These are phyloP conservation scores for Penicillium sp. DNA, from an alignment of 2,329 filamentous ascomycete genomes.

Conservation along the genomic window DNA sequence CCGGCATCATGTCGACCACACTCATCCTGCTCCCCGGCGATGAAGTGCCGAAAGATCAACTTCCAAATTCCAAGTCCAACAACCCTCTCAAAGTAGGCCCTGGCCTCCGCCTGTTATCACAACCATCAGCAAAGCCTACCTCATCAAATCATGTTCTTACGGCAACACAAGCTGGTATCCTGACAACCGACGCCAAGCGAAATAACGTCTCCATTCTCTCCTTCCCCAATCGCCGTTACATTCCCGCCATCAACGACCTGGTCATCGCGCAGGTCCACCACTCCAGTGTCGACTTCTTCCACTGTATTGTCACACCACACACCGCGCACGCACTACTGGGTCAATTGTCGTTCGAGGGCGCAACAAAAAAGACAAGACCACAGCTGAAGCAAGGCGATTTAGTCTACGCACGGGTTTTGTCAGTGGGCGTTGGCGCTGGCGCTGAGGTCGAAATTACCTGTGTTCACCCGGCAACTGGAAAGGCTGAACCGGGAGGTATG, in stretches of 20 bases:
- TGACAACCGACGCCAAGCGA: conserved; percentile 41
- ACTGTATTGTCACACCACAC: conserved; percentile 70
- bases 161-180: conserved; percentile 37
- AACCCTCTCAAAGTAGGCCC: conserved; percentile 77
- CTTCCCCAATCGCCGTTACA: conserved; percentile 61
- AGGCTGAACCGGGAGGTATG: conserved; percentile 81
- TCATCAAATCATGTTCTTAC: conserved; percentile 48
- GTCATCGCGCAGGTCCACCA: conserved; percentile 84
- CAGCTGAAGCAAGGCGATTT: conserved; percentile 71
- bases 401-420: conserved; percentile 82
- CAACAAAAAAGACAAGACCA: conserved; percentile 87
- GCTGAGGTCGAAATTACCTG: conserved; percentile 91
- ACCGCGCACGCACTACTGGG: conserved; percentile 69
- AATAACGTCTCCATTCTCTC: conserved; percentile 38
- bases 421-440: conserved; percentile 75
- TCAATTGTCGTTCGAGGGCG: conserved; percentile 88
- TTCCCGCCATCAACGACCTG: conserved; percentile 76
- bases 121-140: conserved; percentile 64
- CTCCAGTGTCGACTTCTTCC: conserved; percentile 73
- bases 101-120: conserved; percentile 77
- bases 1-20: conserved; percentile 55
- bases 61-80: conserved; percentile 66
- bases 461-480: conserved; percentile 80
- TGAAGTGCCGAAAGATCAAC: conserved; percentile 61
- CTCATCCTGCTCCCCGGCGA: conserved; percentile 83